Conservation (phyloP, 306 rosid genomes). For the Ormosia semicastrata region DNA sequence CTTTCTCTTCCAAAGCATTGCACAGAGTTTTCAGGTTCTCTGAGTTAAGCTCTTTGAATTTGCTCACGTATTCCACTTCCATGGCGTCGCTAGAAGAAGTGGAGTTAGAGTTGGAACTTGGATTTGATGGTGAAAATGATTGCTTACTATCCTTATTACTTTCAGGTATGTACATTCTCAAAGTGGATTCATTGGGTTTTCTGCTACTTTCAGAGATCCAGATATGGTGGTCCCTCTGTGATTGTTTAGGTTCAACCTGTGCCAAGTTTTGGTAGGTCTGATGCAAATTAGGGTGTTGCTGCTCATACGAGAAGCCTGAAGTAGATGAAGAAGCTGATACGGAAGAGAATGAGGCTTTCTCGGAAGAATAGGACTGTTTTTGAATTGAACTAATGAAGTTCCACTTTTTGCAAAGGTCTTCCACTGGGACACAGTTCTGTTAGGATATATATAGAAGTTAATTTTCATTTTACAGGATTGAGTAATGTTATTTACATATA, state of each 20-base stretch:
- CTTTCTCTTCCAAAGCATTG: slow-evolving; percentile 67
- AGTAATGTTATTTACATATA: too few relatives aligned
- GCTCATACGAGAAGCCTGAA: slow-evolving; percentile 70
- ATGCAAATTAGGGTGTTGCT: slow-evolving; percentile 36
- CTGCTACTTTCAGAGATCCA: slow-evolving; percentile 39
- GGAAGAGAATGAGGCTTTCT: slow-evolving; percentile 61
- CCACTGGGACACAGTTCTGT: slow-evolving; percentile 62
- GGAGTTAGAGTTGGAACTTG: slow-evolving; percentile 64
- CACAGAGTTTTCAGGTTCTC: slow-evolving; percentile 69
- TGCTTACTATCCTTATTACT: slow-evolving; percentile 26
- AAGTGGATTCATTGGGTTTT: slow-evolving; percentile 41
- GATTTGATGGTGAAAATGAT: slow-evolving; percentile 41
- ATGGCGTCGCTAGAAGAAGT: slow-evolving; percentile 59
- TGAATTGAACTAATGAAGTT: slow-evolving; percentile 61
- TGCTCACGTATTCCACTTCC: slow-evolving; percentile 59
- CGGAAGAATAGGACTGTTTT: slow-evolving; percentile 52
- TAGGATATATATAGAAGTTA: slow-evolving; percentile 30
- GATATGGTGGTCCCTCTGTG: slow-evolving; percentile 37
- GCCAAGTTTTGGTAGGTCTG: slow-evolving; percentile 25
- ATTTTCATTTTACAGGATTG: slow-evolving; percentile 12
- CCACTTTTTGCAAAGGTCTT: slow-evolving; percentile 81
- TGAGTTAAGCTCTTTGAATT: slow-evolving; percentile 62
- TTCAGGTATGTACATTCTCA: slow-evolving; percentile 55
- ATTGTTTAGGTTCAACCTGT: slow-evolving; percentile 3
- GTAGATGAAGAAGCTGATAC: slow-evolving; percentile 67